phyloP scores from a whole-genome alignment of 2,329 filamentous ascomycete species.

The Xylaria sp. region DNA sequence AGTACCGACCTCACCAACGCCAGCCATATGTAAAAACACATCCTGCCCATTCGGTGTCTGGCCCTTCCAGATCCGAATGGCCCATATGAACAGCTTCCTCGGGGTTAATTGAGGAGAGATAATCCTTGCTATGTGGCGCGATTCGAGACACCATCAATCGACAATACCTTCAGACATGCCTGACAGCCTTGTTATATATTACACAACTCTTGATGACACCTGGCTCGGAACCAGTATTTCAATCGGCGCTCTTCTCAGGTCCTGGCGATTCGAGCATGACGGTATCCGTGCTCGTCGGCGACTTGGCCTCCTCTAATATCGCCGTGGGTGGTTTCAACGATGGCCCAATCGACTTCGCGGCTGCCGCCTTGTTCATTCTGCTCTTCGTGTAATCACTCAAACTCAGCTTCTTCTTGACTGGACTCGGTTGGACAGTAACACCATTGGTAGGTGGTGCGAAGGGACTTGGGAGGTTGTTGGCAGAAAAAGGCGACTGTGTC shows the following conservation, averaged over 20 bases:
- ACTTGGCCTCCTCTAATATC: slow-evolving; percentile 45
- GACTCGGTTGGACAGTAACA: slow-evolving; percentile 54
- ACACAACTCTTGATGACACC: slow-evolving; percentile 32
- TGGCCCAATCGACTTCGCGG: slow-evolving; percentile 43
- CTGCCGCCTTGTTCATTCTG: slow-evolving; percentile 57
- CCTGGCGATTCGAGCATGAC: slow-evolving; percentile 40
- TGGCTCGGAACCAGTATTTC: slow-evolving; percentile 6
- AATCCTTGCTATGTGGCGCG: neutral
- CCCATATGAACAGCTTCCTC: slow-evolving; percentile 1
- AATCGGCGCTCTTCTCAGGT: slow-evolving; percentile 36
- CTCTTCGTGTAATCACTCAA: slow-evolving; percentile 67
- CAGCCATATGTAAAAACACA: slow-evolving; percentile 26
- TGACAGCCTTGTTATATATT: slow-evolving; percentile 37
- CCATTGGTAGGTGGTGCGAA: slow-evolving; percentile 50
- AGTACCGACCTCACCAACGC: slow-evolving; percentile 28
- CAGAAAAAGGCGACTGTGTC: slow-evolving; percentile 55
- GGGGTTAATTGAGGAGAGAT: slow-evolving; percentile 5
- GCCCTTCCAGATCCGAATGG: slow-evolving; percentile 2
- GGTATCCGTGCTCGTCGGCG: slow-evolving; percentile 39
- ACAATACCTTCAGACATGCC: slow-evolving; percentile 3
- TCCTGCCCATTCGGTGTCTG: slow-evolving; percentile 6
- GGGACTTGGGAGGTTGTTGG: slow-evolving; percentile 44
- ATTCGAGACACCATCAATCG: slow-evolving; percentile 2
- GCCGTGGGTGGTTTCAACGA: slow-evolving; percentile 43
- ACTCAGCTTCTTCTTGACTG: slow-evolving; percentile 68